A percentile compares a stretch with the other conserved stretches of the same genome.
Conservation (phyloP, 2,329 filamentous ascomycete genomes). For the Alternaria incomplexa region DNA sequence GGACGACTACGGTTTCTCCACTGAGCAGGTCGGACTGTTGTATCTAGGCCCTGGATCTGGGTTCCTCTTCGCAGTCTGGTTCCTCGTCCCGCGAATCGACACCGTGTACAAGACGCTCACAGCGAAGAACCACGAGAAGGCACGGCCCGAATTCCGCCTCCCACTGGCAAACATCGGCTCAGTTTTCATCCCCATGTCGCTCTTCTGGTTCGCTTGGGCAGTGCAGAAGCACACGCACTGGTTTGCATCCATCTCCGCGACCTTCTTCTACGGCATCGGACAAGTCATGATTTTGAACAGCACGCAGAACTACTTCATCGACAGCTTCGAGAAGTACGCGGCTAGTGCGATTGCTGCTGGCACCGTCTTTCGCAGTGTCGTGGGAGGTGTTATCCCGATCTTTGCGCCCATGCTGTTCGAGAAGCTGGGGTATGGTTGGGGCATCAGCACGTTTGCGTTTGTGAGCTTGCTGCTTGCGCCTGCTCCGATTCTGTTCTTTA, state of each 20-base stretch:
- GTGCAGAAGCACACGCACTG: slow-evolving; percentile 52
- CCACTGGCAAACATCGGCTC: slow-evolving; percentile 56
- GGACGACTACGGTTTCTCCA: slow-evolving; percentile 53
- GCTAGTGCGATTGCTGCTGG: slow-evolving; percentile 59
- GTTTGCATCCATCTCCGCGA: slow-evolving; percentile 50
- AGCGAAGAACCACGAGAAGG: slow-evolving; percentile 48
- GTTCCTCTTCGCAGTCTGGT: slow-evolving; percentile 53
- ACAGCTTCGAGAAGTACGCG: slow-evolving; percentile 59
- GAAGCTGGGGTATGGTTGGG: slow-evolving; percentile 57
- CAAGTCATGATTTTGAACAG: slow-evolving; percentile 61
- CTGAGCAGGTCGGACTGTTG: slow-evolving; percentile 54
- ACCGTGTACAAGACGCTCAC: slow-evolving; percentile 55
- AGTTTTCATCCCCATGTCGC: slow-evolving; percentile 50
- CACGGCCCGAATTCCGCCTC: slow-evolving; percentile 53
- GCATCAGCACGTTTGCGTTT: slow-evolving; percentile 58
- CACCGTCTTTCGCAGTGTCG: slow-evolving; percentile 54
- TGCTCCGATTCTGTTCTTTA: slow-evolving; percentile 57
- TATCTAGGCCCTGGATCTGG: slow-evolving; percentile 55
- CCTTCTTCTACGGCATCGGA: slow-evolving; percentile 59
- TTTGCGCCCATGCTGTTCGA: slow-evolving; percentile 54
- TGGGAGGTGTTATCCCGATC: slow-evolving; percentile 57
- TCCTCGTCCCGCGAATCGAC: slow-evolving; percentile 57
- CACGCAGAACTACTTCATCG: slow-evolving; percentile 63
- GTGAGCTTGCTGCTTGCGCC: slow-evolving; percentile 54
- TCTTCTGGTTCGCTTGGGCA: slow-evolving; percentile 55